These are phyloP conservation scores for Fusarium sp. DNA, from an alignment of 2,329 filamentous ascomycete genomes.

Conservation along the genomic window DNA sequence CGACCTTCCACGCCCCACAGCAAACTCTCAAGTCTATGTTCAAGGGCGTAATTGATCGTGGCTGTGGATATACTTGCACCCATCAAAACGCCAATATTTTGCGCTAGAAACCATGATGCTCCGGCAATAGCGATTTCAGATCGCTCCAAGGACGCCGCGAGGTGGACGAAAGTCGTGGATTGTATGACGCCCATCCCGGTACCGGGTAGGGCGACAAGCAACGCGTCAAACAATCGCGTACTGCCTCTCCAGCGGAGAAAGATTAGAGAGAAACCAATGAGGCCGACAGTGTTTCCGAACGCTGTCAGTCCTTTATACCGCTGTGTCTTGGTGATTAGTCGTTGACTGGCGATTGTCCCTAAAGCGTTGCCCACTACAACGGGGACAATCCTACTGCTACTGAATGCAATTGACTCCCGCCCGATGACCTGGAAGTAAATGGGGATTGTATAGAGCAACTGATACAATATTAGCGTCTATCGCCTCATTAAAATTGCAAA, in stretches of 20 bases:
- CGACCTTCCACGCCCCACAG: fast-evolving
- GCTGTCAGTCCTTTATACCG: neutral
- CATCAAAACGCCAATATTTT: neutral
- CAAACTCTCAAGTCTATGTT: neutral
- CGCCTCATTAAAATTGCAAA: neutral
- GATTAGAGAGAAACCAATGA: neutral
- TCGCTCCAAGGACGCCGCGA: neutral
- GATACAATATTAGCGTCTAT: neutral
- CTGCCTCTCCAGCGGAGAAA: neutral
- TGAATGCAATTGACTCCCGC: neutral
- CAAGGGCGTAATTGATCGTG: neutral
- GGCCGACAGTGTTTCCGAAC: neutral
- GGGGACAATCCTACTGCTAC: neutral
- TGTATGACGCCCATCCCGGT: neutral
- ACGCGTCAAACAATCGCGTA: neutral
- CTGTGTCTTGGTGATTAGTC: neutral
- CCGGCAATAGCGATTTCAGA: neutral
- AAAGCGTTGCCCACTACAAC: neutral
- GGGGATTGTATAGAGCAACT: neutral
- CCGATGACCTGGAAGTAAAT: neutral
- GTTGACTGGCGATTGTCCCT: neutral
- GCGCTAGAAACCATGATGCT: neutral
- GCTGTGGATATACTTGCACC: neutral
- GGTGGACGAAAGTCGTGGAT: neutral
- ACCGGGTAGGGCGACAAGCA: neutral